phyloP scores from a whole-genome alignment of 2,329 filamentous ascomycete species.

The Periconia digitata region DNA sequence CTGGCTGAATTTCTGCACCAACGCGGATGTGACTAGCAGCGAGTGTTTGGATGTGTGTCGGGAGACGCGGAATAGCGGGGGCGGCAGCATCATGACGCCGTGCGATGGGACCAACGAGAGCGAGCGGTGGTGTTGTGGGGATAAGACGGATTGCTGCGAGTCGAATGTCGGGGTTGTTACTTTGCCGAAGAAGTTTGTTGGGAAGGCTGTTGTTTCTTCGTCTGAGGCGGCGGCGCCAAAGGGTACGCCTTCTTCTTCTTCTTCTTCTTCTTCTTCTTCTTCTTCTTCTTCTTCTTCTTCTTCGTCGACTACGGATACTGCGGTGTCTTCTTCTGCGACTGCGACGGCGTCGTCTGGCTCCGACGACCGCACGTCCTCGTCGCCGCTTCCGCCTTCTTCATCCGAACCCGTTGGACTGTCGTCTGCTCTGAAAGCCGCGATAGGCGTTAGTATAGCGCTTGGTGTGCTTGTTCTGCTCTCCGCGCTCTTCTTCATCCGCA shows the following conservation, averaged over 20 bases:
- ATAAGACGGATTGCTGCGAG: constrained; percentile 5
- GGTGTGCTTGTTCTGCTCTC: constrained; percentile 1
- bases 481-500: background rate
- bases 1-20: constrained; percentile 12
- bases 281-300: too few species aligned
- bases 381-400: background rate
- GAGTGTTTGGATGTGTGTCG: constrained; percentile 14
- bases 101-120: constrained; percentile 12
- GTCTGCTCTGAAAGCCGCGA: background rate
- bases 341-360: too few species aligned
- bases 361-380: too few species aligned
- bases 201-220: background rate
- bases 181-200: constrained; percentile 4
- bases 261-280: background rate
- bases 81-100: constrained; percentile 10
- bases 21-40: constrained; percentile 5
- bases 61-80: constrained; percentile 1
- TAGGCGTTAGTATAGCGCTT: constrained; percentile 6
- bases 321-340: too few species aligned
- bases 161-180: background rate
- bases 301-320: too few species aligned
- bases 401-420: background rate
- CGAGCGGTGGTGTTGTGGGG: constrained; percentile 14
- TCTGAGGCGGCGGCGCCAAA: too few species aligned
- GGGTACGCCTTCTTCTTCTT: background rate